Conservation (phyloP, 768 basidiomycete genomes). For the Tylopilus cervinicoccineus region DNA sequence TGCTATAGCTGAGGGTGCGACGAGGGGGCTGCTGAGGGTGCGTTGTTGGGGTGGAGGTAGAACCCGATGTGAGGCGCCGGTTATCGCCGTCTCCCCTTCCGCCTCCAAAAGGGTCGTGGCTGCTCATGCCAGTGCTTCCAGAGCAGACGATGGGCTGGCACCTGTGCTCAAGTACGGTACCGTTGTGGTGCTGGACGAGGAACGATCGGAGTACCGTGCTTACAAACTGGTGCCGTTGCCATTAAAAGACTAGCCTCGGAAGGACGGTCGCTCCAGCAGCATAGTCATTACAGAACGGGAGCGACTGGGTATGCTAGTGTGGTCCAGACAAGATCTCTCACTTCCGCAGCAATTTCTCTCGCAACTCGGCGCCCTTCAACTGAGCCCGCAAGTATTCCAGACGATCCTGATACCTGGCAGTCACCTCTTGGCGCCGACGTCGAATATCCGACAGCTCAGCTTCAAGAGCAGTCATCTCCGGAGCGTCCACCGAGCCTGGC, state of each 20-base stretch:
- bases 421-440: constrained; percentile 65
- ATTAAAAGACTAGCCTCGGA: too few relatives aligned
- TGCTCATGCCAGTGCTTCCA: constrained; percentile 10
- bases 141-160: background rate
- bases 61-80: constrained; percentile 29
- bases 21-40: constrained; percentile 26
- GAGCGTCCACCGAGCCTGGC: constrained; percentile 16
- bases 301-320: constrained; percentile 1
- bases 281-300: constrained; percentile 14
- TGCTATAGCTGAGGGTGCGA: constrained; percentile 53
- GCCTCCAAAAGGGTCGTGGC: constrained; percentile 16
- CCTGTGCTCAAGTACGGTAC: too few relatives aligned
- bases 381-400: constrained; percentile 79
- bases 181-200: background rate
- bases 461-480: constrained; percentile 39
- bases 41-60: constrained; percentile 42
- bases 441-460: constrained; percentile 68
- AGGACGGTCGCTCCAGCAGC: too few relatives aligned
- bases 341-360: constrained; percentile 73
- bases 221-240: too few relatives aligned
- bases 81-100: constrained; percentile 32
- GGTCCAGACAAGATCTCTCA: constrained; percentile 23
- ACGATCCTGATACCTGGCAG: constrained; percentile 66
- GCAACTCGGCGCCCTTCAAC: constrained; percentile 78
- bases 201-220: background rate